Percentiles rank a stretch among this genome's conserved stretches.
phyloP scores from a whole-genome alignment of 352 stramenopile genomes.

The Phytophthora constricta region DNA sequence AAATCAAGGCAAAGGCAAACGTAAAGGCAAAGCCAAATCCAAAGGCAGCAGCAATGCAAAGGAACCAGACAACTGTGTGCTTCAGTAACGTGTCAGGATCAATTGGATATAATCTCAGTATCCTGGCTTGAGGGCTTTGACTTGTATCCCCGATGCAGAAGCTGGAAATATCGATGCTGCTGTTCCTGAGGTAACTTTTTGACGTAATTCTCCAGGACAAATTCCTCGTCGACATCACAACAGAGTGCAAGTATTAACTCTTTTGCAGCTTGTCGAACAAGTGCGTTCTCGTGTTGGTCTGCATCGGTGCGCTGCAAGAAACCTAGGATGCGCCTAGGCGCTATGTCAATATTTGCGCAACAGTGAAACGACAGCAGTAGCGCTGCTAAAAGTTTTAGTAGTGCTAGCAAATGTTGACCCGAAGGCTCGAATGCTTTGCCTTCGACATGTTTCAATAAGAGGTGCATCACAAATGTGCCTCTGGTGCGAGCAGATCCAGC shows the following conservation, averaged over 20 bases:
- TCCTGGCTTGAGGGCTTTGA: neutral
- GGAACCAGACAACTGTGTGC: slow-evolving; percentile 25
- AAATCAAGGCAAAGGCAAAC: slow-evolving; percentile 5
- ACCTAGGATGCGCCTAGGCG: slow-evolving; percentile 42
- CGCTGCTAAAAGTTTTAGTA: slow-evolving; percentile 52
- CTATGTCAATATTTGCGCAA: slow-evolving; percentile 56
- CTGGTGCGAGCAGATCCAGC: slow-evolving; percentile 40
- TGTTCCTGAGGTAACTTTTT: slow-evolving; percentile 15
- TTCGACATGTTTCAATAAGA: slow-evolving; percentile 39
- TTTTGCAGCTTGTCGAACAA: slow-evolving; percentile 46
- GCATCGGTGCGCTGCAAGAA: slow-evolving; percentile 40
- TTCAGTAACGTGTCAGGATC: slow-evolving; percentile 21
- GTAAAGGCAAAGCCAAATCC: slow-evolving; percentile 1
- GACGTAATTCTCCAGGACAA: slow-evolving; percentile 30
- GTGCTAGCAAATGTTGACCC: slow-evolving; percentile 40
- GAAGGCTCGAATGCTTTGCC: slow-evolving; percentile 14
- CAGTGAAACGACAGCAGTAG: slow-evolving; percentile 53
- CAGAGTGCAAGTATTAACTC: slow-evolving; percentile 47
- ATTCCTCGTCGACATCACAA: slow-evolving; percentile 40
- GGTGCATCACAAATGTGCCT: slow-evolving; percentile 52
- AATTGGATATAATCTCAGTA: neutral
- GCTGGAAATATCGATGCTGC: slow-evolving; percentile 16
- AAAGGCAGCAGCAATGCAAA: slow-evolving; percentile 15
- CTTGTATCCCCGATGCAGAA: neutral
- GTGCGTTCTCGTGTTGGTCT: slow-evolving; percentile 45